Evolutionary conservation across 441 rosid genomes (phyloP).

Genomic region (Populus hybrid): DNA sequence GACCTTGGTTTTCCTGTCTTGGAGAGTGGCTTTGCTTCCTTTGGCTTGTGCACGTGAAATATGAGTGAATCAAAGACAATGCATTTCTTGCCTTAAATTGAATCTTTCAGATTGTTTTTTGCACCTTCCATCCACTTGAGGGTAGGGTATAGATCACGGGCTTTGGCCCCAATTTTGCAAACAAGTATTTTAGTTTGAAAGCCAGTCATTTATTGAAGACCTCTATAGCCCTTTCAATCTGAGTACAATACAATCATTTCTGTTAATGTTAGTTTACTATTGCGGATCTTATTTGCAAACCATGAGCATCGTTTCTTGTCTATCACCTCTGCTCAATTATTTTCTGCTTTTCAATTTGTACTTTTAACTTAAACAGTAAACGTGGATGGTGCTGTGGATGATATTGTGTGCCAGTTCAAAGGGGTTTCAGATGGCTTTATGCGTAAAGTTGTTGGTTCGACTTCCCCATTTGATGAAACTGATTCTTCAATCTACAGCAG

Average conservation of each 20-base stretch:
- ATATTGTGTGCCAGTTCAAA: conserved; percentile 84
- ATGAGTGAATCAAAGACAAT: background rate
- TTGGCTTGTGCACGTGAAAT: background rate
- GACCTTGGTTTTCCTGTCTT: background rate
- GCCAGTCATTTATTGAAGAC: background rate
- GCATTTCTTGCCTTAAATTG: background rate
- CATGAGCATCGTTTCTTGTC: background rate
- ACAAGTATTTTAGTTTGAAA: background rate
- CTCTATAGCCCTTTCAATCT: background rate
- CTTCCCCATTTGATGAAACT: conserved; percentile 41
- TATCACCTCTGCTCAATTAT: background rate
- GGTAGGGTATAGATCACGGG: background rate
- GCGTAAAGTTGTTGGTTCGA: conserved; percentile 69
- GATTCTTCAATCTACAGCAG: conserved; percentile 31
- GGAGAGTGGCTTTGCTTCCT: background rate
- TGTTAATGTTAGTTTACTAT: background rate
- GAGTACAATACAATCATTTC: background rate
- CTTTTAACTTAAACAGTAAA: conserved; percentile 51
- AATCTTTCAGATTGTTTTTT: no score
- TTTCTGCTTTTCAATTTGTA: conserved; percentile 1
- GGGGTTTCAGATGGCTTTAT: conserved; percentile 89
- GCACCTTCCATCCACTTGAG: no score
- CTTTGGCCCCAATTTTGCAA: background rate
- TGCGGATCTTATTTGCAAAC: background rate
- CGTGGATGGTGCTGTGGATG: conserved; percentile 98